These are phyloP conservation scores for Malassezia furfur DNA, from an alignment of 1,284 basidiomycete species.

Conservation along the genomic window DNA sequence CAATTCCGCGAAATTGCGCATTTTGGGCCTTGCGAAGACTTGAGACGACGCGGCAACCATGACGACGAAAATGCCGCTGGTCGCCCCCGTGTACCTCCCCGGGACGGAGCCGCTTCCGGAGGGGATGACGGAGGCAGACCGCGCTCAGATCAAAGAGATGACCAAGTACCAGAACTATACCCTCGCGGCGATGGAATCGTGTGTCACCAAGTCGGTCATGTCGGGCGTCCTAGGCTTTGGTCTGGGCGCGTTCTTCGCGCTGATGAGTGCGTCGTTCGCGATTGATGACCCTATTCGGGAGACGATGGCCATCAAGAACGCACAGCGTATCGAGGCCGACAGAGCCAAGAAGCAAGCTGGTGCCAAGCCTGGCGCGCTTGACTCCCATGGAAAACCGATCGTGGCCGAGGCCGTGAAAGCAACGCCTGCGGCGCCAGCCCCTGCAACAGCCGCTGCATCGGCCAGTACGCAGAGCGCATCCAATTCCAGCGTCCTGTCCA, in stretches of 20 bases:
- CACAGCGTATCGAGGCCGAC: conserved; percentile 9
- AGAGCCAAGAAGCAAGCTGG: background rate
- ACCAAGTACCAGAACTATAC: conserved; percentile 67
- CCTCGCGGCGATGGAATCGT: conserved; percentile 67
- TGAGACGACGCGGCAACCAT: background rate
- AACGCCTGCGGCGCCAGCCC: background rate
- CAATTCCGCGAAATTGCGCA: background rate
- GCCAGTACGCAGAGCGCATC: background rate
- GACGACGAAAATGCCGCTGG: conserved; percentile 20
- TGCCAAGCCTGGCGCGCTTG: background rate
- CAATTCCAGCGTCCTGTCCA: conserved; percentile 4
- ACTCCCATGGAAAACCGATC: background rate
- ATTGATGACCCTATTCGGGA: conserved; percentile 71
- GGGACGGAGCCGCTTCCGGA: conserved; percentile 60
- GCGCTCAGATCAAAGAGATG: conserved; percentile 59
- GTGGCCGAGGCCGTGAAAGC: background rate
- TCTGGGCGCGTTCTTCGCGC: conserved; percentile 85
- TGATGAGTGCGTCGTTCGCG: conserved; percentile 89
- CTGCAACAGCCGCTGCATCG: background rate
- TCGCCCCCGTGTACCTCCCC: conserved; percentile 39
- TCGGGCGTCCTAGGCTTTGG: conserved; percentile 72
- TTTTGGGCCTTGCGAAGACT: background rate
- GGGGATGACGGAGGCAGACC: conserved; percentile 70
- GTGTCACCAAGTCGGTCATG: conserved; percentile 67
- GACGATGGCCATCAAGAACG: conserved; percentile 20